Percentiles rank a stretch among this genome's conserved stretches.
Conservation (phyloP, 2,329 filamentous ascomycete species). For the Fusarium sp. region DNA sequence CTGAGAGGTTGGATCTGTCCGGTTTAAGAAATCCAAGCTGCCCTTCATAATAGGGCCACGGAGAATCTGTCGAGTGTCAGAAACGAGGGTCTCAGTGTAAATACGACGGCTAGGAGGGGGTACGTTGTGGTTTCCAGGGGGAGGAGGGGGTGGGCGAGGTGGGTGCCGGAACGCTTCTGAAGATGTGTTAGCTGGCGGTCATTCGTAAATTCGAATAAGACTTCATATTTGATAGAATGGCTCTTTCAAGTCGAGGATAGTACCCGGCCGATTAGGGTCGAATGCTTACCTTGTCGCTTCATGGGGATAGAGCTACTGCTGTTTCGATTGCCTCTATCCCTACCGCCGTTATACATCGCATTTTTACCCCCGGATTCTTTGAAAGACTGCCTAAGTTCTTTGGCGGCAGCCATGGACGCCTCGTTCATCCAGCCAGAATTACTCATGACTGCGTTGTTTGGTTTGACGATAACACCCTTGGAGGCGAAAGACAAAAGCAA, state of each 20-base stretch:
- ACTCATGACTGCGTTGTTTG: background rate
- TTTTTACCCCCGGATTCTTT: constrained; percentile 9
- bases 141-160: constrained; percentile 6
- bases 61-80: constrained; percentile 14
- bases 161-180: constrained; percentile 13
- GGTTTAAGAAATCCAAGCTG: constrained; percentile 43
- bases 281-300: constrained; percentile 28
- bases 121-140: background rate
- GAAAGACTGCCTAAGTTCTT: constrained; percentile 47
- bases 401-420: constrained; percentile 47
- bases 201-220: background rate
- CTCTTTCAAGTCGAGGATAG: background rate
- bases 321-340: background rate
- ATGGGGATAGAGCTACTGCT: constrained; percentile 1
- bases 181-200: constrained; percentile 1
- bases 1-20: constrained; percentile 18
- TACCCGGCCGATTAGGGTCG: background rate
- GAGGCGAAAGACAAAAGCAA: background rate
- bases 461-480: background rate
- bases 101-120: constrained; percentile 39
- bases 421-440: constrained; percentile 40
- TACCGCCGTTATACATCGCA: background rate
- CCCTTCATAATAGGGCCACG: constrained; percentile 38
- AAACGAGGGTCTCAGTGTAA: constrained; percentile 29
- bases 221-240: background rate